phyloP scores from a whole-genome alignment of 371 early-diverging fungal genomes.

The Chytridiales sp. region DNA sequence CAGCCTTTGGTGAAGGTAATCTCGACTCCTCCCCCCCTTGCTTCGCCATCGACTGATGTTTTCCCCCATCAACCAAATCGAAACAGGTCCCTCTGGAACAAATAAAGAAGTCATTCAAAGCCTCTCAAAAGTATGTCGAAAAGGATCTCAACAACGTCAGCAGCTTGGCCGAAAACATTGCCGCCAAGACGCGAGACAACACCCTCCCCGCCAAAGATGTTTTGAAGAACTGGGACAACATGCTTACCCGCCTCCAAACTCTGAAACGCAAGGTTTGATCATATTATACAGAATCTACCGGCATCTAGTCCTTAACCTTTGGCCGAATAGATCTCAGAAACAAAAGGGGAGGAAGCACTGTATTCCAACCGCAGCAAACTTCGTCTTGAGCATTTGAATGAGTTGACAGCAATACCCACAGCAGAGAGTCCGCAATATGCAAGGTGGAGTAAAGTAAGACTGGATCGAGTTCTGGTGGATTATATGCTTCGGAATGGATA shows the following conservation, averaged over 20 bases:
- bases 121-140: conserved; percentile 78
- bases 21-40: not conserved
- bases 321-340: conserved; percentile 70
- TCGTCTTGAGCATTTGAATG: conserved; percentile 74
- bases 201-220: conserved; percentile 45
- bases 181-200: conserved; percentile 1
- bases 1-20: conserved; percentile 84
- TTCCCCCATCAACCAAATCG: not conserved
- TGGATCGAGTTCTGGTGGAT: conserved; percentile 87
- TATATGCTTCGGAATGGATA: conserved; percentile 88
- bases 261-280: conserved; percentile 69
- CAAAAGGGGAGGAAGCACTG: conserved; percentile 69
- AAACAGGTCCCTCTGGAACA: conserved; percentile 87
- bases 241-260: conserved; percentile 63
- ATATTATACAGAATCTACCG: not conserved
- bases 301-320: not conserved
- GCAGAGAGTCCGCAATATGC: conserved; percentile 67
- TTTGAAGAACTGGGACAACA: conserved; percentile 55
- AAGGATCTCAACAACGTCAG: conserved; percentile 60
- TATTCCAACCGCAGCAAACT: conserved; percentile 64
- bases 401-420: conserved; percentile 61
- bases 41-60: not conserved
- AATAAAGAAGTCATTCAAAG: conserved; percentile 74
- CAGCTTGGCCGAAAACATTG: conserved; percentile 17
- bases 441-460: conserved; percentile 77